Percentiles rank a stretch among this genome's conserved stretches.
These are phyloP conservation scores for Aspergillus fischeri DNA, from an alignment of 2,329 filamentous ascomycete genomes.

Conservation along the genomic window DNA sequence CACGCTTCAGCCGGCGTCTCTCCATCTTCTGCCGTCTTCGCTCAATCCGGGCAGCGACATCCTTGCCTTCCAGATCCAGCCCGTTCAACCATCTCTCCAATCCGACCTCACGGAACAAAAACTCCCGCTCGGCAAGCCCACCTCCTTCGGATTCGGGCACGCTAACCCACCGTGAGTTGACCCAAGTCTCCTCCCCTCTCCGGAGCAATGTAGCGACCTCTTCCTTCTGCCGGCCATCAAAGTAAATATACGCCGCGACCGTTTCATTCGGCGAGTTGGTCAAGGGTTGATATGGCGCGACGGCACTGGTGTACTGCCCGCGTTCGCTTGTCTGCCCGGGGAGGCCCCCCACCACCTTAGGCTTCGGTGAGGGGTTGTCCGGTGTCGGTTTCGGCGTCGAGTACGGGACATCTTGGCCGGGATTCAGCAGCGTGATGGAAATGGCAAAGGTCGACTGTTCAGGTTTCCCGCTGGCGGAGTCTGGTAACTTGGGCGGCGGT, in stretches of 20 bases:
- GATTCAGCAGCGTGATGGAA: conserved; percentile 90
- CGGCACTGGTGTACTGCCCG: conserved; percentile 52
- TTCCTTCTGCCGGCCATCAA: conserved; percentile 90
- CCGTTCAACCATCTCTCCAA: conserved; percentile 96
- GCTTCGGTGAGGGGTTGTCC: conserved; percentile 73
- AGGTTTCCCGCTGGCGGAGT: conserved; percentile 66
- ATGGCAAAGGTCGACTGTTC: conserved; percentile 97
- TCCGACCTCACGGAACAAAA: conserved; percentile 93
- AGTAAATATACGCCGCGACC: conserved; percentile 98
- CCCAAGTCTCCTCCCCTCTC: conserved; percentile 96
- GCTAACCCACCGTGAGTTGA: conserved; percentile 97
- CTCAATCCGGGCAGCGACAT: conserved; percentile 76
- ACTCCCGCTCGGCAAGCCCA: conserved; percentile 91
- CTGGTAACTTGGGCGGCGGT: conserved; percentile 74
- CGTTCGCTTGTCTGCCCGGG: conserved; percentile 52
- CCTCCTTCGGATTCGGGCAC: conserved; percentile 87
- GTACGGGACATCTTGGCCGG: conserved; percentile 84
- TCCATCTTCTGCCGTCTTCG: conserved; percentile 66
- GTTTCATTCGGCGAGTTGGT: conserved; percentile 94
- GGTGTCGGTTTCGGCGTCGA: conserved; percentile 77
- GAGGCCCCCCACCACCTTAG: conserved; percentile 73
- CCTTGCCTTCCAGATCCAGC: conserved; percentile 87
- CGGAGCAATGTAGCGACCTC: conserved; percentile 92
- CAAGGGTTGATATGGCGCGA: conserved; percentile 85
- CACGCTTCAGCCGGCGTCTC: conserved; percentile 75